Base-by-base conservation (phyloP, 805 yeast species). In the Pichia cephalocereana region DNA sequence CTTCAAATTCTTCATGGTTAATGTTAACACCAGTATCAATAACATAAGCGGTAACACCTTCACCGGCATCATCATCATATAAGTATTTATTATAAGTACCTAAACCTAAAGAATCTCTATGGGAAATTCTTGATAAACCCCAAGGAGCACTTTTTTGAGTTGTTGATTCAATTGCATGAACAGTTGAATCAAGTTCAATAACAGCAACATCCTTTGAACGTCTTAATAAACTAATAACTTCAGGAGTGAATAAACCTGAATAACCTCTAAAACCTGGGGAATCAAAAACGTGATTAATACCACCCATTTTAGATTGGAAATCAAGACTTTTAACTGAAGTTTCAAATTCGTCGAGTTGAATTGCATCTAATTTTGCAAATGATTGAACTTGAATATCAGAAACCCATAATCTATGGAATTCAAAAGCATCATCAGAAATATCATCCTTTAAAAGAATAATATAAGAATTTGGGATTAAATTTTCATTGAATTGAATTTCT, bases 71-170 rank as follows among this genome's bases (percentile, higher is more conserved):
- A 53, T 74, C 73, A 55, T 84, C 87, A 64, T 76, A 86, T 49
- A 82, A 60, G 66, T 87, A 87, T 64, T 82, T 82, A 68, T 80
- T 82, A 70, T 81, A 82, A 46, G 82, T 75, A 50, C 82, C 82
- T 53, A 84, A 72, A 54, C 80, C 77, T 60, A 83, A 72, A 17
- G 82, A 74, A 49, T 80, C 77, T 67, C 90, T 78, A 70, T 88
- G 96, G 27, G 96, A 85, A 52, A 89, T 79, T 73, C 96, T 79
- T 27, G 95, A 86, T 54, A 89, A 76, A 59, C 96, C 96, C 96
- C 96, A 89, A 43, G 96, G 95, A 30, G 96, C 90, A 53, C 89
- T 89, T 54, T 77, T 76, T 70, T 88, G 93, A 51, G 78, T 75
- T 52, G 80, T 77, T 46, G 80, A 74, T 57, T 79, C 82, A 46